Conservation (phyloP, 1,284 basidiomycete genomes). For the Puccinia polysora region DNA sequence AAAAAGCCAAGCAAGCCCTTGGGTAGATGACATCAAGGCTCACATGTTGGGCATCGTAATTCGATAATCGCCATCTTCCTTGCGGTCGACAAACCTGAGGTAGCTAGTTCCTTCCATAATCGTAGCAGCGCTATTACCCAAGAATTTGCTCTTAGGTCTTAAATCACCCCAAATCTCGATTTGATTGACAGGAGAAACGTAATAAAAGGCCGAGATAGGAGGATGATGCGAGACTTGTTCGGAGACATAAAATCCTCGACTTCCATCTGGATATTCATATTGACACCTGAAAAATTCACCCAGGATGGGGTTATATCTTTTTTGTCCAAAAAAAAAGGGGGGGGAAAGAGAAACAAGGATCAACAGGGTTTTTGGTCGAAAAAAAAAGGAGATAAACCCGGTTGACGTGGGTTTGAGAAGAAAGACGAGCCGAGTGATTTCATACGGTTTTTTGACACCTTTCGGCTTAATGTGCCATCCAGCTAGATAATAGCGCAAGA, state of each 20-base stretch:
- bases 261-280: slow-evolving; percentile 86
- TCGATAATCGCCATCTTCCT: slow-evolving; percentile 83
- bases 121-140: slow-evolving; percentile 92
- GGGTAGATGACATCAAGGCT: not conserved
- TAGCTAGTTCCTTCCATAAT: slow-evolving; percentile 53
- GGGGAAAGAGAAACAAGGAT: not conserved
- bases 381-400: too few species aligned
- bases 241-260: slow-evolving; percentile 90
- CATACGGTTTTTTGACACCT: slow-evolving; percentile 97
- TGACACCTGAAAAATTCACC: slow-evolving; percentile 97
- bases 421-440: slow-evolving; percentile 44
- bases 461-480: slow-evolving; percentile 99
- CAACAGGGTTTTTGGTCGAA: not conserved
- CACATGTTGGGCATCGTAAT: slow-evolving; percentile 91
- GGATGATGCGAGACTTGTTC: slow-evolving; percentile 71
- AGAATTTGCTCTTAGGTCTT: slow-evolving; percentile 88
- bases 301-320: slow-evolving; percentile 88
- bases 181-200: slow-evolving; percentile 83
- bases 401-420: not conserved
- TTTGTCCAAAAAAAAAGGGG: not conserved
- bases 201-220: slow-evolving; percentile 94
- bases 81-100: slow-evolving; percentile 70
- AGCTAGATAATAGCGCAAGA: slow-evolving; percentile 91
- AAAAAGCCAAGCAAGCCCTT: not conserved
- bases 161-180: slow-evolving; percentile 81